Evolutionary conservation across 805 yeast species (phyloP).

Genomic region (Candida wancherniae): DNA sequence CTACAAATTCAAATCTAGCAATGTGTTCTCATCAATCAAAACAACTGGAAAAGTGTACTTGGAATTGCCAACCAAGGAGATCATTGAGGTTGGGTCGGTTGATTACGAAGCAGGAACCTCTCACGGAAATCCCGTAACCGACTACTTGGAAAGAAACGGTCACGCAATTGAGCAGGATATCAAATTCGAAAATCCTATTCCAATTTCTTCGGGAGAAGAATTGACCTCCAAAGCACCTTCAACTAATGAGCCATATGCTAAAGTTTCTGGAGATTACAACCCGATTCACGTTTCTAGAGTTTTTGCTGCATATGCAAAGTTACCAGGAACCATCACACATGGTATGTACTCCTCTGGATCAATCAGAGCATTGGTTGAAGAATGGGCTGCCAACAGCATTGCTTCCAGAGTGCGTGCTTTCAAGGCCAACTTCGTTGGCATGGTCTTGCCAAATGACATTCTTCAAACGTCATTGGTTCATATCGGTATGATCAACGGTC

Average conservation of each 20-base stretch:
- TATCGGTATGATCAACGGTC: constrained; percentile 98
- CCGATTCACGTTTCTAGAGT: constrained; percentile 97
- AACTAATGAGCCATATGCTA: constrained; percentile 94
- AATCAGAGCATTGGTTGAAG: constrained; percentile 91
- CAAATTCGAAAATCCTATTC: constrained; percentile 83
- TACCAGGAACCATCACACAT: constrained; percentile 97
- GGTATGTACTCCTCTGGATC: constrained; percentile 99
- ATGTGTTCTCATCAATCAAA: constrained; percentile 70
- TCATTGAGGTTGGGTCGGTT: constrained; percentile 76
- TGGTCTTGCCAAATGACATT: constrained; percentile 95
- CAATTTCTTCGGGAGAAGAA: constrained; percentile 64
- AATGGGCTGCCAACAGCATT: constrained; percentile 97
- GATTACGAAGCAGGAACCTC: constrained; percentile 88
- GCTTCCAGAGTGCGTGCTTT: constrained; percentile 94
- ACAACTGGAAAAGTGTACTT: constrained; percentile 81
- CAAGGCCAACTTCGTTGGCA: constrained; percentile 85
- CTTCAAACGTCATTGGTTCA: constrained; percentile 87
- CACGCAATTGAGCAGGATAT: constrained; percentile 91
- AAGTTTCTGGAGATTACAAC: constrained; percentile 96
- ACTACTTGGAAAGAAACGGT: constrained; percentile 89
- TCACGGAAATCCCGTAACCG: constrained; percentile 96
- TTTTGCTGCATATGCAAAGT: constrained; percentile 85
- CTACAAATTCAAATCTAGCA: constrained; percentile 71
- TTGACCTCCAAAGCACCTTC: constrained; percentile 81
- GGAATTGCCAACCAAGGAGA: constrained; percentile 90